Percentiles rank a stretch among this genome's conserved stretches.
Evolutionary conservation across 257 asterid genomes (phyloP).

Genomic region (Apocynum venetum): DNA sequence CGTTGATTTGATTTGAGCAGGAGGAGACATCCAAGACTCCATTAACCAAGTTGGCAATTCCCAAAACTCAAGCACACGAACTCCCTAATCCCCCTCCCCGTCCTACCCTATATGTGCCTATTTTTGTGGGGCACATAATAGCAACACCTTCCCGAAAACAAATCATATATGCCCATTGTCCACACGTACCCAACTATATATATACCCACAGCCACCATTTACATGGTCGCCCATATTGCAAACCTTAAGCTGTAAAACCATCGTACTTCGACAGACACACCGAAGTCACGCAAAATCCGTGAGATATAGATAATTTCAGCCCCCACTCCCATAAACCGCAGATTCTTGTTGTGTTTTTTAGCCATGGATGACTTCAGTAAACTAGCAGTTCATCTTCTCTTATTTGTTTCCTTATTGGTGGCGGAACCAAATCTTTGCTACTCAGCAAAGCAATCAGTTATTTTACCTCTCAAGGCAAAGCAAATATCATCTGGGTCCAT

Average conservation of each 20-base stretch:
- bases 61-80: slow-evolving; percentile 1
- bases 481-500: slow-evolving; percentile 27
- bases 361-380: slow-evolving; percentile 27
- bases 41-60: not conserved
- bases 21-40: not conserved
- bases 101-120: not conserved
- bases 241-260: not conserved
- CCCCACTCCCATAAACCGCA: not conserved
- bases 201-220: not conserved
- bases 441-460: slow-evolving; percentile 23
- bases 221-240: not conserved
- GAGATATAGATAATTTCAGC: not conserved
- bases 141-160: not conserved
- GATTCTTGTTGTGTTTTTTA: not conserved
- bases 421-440: slow-evolving; percentile 24
- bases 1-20: not conserved
- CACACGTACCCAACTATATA: not conserved
- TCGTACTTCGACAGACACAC: not conserved
- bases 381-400: slow-evolving; percentile 8
- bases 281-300: too few species aligned
- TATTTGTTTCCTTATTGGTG: slow-evolving; percentile 20
- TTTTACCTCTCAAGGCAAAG: slow-evolving; percentile 42
- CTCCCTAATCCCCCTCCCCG: not conserved
- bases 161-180: not conserved
- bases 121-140: slow-evolving; percentile 3